Evolutionary conservation across 805 yeast species (phyloP), one percentile per base, ranked within the genome.

Genomic region (Candida sphagnicola): DNA sequence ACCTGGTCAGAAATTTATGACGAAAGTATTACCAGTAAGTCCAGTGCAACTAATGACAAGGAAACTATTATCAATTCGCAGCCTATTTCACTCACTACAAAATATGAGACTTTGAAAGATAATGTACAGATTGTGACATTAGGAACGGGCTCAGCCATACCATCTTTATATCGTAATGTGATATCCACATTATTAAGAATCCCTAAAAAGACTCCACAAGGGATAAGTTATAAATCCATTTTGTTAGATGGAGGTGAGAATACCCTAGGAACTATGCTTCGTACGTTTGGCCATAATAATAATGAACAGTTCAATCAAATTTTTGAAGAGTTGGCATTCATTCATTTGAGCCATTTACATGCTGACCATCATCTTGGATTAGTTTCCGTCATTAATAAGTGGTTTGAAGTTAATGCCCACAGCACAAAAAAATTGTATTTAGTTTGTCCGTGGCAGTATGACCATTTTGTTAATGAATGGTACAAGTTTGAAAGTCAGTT

Each of bases 361-460:
- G 99, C 98, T 0, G 99, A 93, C 57, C 99, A 93, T 57, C 97
- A 91, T 59, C 64, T 93, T 30, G 99, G 99, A 0, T 69, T 85
- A 4, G 63, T 84, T 6, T 74, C 87, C 4, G 58, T 93, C 3
- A 67, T 93, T 18, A 67, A 70, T 28, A 78, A 77, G 46, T 90
- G 97, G 95, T 68, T 75, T 41, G 54, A 59, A 23, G 56, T 62
- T 11, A 67, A 74, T 42, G 32, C 34, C 5, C 45, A 59, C 11
- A 50, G 61, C 4, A 40, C 51, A 13, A 54, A 51, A 26, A 63
- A 57, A 15, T 61, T 91, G 8, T 77, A 72, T 45, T 54, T 91
- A 18, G 70, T 89, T 1, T 72, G 81, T 0, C 98, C 98, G 1
- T 80, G 84, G 80, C 85, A 80, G 46, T 84, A 78, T 47, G 66